Evolutionary conservation across 176 grass and related monocot species (phyloP).

Genomic region (Urochloa ruziziensis): DNA sequence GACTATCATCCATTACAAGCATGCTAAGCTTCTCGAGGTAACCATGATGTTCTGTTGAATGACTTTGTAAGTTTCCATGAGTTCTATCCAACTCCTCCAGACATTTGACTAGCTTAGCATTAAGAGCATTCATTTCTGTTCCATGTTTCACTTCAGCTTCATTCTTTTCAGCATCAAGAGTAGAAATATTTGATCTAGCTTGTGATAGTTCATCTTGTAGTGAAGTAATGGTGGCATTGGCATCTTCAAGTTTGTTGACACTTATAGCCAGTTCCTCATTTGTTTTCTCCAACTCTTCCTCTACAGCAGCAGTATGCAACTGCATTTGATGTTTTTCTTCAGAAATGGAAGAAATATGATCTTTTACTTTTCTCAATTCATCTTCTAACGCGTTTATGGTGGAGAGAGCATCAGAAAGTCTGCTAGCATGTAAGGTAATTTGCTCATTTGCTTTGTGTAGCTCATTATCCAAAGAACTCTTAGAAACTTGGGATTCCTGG

Average conservation of each 20-base stretch:
- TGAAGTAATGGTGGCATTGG: slow-evolving; percentile 60
- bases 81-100: slow-evolving; percentile 64
- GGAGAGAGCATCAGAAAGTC: slow-evolving; percentile 44
- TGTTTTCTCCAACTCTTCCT: slow-evolving; percentile 81
- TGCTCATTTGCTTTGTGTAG: slow-evolving; percentile 55
- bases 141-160: slow-evolving; percentile 54
- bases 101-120: slow-evolving; percentile 61
- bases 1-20: slow-evolving; percentile 57
- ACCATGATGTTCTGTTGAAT: slow-evolving; percentile 60
- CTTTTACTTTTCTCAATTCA: slow-evolving; percentile 59
- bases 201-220: slow-evolving; percentile 73
- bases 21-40: slow-evolving; percentile 64
- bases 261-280: slow-evolving; percentile 57
- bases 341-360: slow-evolving; percentile 61
- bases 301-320: slow-evolving; percentile 42
- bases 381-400: slow-evolving; percentile 63
- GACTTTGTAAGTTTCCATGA: slow-evolving; percentile 53
- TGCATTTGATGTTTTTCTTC: slow-evolving; percentile 71
- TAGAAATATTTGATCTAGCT: slow-evolving; percentile 47
- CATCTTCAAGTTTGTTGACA: slow-evolving; percentile 65
- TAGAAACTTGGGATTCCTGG: slow-evolving; percentile 63
- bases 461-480: slow-evolving; percentile 55
- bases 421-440: slow-evolving; percentile 47
- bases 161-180: slow-evolving; percentile 56
- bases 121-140: slow-evolving; percentile 59